These are phyloP conservation scores for Chytriomyces sp. DNA, from an alignment of 192 early-diverging fungal species.

Conservation along the genomic window DNA sequence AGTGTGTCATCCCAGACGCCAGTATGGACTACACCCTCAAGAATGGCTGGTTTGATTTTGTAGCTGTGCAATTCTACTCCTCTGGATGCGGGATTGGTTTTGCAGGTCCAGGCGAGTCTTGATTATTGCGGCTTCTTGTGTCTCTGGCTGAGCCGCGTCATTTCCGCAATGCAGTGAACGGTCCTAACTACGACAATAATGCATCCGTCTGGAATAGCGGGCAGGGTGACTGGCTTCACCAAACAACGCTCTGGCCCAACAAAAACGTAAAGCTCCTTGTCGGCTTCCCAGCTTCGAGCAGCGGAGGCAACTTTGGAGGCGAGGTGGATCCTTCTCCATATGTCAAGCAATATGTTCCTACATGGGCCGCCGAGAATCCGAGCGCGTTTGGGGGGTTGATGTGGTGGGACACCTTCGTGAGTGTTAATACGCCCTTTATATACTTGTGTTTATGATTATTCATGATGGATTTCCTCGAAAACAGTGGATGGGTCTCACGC, in stretches of 20 bases:
- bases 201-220: neutral
- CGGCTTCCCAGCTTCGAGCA: neutral
- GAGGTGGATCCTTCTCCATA: neutral
- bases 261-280: slow-evolving; percentile 11
- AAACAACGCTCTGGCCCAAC: slow-evolving; percentile 12
- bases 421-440: too few relatives aligned
- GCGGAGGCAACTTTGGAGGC: slow-evolving; percentile 8
- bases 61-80: slow-evolving; percentile 73
- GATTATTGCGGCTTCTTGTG: too few relatives aligned
- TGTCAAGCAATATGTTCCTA: neutral
- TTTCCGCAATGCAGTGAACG: too few relatives aligned
- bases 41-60: slow-evolving; percentile 66
- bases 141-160: too few relatives aligned
- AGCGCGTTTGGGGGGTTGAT: slow-evolving; percentile 8
- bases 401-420: slow-evolving; percentile 19
- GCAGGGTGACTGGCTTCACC: neutral
- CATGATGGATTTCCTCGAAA: too few relatives aligned
- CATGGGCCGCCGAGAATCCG: neutral
- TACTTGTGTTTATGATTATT: too few relatives aligned
- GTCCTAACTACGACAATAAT: slow-evolving; percentile 4
- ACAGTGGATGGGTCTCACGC: too few relatives aligned
- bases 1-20: slow-evolving; percentile 69
- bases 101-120: neutral
- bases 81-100: neutral
- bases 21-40: slow-evolving; percentile 62